A percentile compares a stretch with the other conserved stretches of the same genome.
These are phyloP conservation scores for Scolecobasidium constrictum DNA, from an alignment of 2,329 filamentous ascomycete genomes.

Conservation along the genomic window DNA sequence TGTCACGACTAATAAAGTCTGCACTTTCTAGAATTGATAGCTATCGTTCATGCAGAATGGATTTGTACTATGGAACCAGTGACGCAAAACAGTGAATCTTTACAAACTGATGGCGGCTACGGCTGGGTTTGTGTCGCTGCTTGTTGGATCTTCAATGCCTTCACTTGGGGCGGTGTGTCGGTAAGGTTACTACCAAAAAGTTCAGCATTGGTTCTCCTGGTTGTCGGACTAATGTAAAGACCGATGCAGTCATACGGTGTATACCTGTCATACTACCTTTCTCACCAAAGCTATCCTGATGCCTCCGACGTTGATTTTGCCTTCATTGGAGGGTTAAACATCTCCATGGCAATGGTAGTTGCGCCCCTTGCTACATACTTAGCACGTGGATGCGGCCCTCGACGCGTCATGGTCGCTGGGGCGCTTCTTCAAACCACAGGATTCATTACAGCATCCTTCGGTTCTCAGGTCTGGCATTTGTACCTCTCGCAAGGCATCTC, in stretches of 20 bases:
- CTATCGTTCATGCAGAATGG: no score
- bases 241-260: conserved; percentile 26
- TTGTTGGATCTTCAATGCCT: conserved; percentile 18
- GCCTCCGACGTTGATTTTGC: conserved; percentile 27
- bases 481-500: conserved; percentile 30
- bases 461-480: conserved; percentile 27
- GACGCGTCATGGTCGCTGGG: conserved; percentile 21
- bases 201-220: neutral
- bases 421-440: conserved; percentile 22
- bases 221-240: neutral
- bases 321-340: conserved; percentile 29
- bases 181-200: conserved; percentile 11
- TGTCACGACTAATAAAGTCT: no score
- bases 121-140: conserved; percentile 14
- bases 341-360: conserved; percentile 24
- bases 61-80: no score
- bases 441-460: conserved; percentile 28
- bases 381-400: conserved; percentile 17
- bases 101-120: conserved; percentile 15
- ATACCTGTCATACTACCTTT: conserved; percentile 32
- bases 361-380: conserved; percentile 23
- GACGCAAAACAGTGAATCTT: no score
- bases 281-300: conserved; percentile 21
- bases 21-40: no score
- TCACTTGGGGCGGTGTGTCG: conserved; percentile 21